These are phyloP conservation scores for Polytrichum commune DNA, from an alignment of 225 moss, liverwort and hornwort genomes.

Conservation along the genomic window DNA sequence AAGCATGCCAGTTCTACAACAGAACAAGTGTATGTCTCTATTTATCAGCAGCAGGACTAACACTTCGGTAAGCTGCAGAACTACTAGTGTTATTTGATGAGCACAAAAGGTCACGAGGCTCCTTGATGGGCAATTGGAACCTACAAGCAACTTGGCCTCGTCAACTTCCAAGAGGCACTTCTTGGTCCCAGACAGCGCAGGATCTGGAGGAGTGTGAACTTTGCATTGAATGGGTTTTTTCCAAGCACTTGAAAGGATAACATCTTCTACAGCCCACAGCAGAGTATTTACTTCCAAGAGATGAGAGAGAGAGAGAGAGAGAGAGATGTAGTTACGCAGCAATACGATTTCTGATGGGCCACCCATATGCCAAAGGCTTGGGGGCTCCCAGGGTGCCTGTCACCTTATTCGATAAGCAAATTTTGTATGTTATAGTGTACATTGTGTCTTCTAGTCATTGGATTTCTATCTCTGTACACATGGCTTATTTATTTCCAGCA, in stretches of 20 bases:
- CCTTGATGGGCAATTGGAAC: not conserved
- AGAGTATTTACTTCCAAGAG: conserved; percentile 4
- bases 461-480: too few species aligned
- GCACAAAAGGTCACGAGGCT: not conserved
- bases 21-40: not conserved
- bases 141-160: not conserved
- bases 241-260: not conserved
- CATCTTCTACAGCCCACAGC: not conserved
- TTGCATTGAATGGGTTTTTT: not conserved
- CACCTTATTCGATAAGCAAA: conserved; percentile 31
- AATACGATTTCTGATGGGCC: conserved; percentile 20
- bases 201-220: not conserved
- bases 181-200: not conserved
- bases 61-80: not conserved
- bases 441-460: not conserved
- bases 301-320: conserved; percentile 6
- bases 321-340: conserved; percentile 4
- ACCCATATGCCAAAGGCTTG: conserved; percentile 37
- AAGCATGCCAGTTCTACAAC: not conserved
- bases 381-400: conserved; percentile 27
- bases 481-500: too few species aligned
- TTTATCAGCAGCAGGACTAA: not conserved
- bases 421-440: conserved; percentile 23
- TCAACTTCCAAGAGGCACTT: not conserved
- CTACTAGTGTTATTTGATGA: not conserved